These are phyloP conservation scores for Cardamine occulta DNA, from an alignment of 345 rosid species.

Conservation along the genomic window DNA sequence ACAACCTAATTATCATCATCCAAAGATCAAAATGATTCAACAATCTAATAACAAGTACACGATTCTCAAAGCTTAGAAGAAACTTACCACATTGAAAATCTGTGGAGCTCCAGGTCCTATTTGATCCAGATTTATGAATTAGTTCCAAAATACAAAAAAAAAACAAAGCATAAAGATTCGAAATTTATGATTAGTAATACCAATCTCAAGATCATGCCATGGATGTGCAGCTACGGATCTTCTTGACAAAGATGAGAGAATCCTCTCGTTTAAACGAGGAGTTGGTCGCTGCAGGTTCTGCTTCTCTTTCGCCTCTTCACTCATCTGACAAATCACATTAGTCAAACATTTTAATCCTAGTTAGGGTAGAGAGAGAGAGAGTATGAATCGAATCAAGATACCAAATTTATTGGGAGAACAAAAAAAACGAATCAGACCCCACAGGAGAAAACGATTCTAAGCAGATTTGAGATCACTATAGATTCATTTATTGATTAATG, in stretches of 20 bases:
- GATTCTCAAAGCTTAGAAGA: background rate
- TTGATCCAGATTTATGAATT: background rate
- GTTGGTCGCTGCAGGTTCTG: slow-evolving; percentile 42
- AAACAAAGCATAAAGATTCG: background rate
- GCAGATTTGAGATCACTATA: background rate
- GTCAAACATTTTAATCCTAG: too few species aligned
- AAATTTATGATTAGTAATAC: slow-evolving; percentile 39
- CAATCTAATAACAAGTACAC: background rate
- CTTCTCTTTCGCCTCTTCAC: slow-evolving; percentile 42
- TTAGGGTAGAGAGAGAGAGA: background rate
- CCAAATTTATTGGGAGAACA: slow-evolving; percentile 15
- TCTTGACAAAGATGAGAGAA: slow-evolving; percentile 88
- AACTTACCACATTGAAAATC: slow-evolving; percentile 71
- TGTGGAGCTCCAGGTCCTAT: slow-evolving; percentile 91
- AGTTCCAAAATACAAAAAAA: background rate
- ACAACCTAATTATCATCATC: slow-evolving; percentile 61
- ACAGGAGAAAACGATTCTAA: background rate
- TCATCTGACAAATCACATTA: slow-evolving; percentile 49
- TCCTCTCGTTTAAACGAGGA: slow-evolving; percentile 86
- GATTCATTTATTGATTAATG: background rate
- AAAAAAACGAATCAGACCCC: slow-evolving; percentile 26
- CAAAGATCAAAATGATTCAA: background rate
- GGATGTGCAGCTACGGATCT: slow-evolving; percentile 99
- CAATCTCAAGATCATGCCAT: slow-evolving; percentile 99
- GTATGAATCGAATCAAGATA: slow-evolving; percentile 9